Evolutionary conservation across 345 rosid species (phyloP), one percentile per base, ranked within the genome.

Genomic region (rapeseed (Brassica napus)): DNA sequence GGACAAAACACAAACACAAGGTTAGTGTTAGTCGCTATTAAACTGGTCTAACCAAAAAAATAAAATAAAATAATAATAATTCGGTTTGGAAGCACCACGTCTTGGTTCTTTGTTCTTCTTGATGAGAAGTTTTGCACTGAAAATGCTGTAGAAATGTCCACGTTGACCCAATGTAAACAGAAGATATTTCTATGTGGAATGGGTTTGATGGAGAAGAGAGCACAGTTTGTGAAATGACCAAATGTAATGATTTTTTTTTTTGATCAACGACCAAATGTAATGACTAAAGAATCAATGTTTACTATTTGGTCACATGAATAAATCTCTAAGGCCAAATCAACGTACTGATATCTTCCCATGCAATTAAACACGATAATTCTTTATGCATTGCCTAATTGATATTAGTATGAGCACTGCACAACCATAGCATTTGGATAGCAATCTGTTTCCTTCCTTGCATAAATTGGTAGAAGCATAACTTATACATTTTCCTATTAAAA

Each of bases 311-410:
- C 26, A 24, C 32, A 77, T 23, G 58, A 63, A 77, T 77, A 70
- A 69, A 77, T 54, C 75, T 61, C 26, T 23, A 21, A 30, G 32
- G 47, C 32, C 60, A 76, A 37, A 37, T 60, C 59, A 76, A 35
- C 8, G 26, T 61, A 61, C 35, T 61, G 35, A 16, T 12, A 60
- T 28, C 54, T 14, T 52, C 0, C 23, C 39, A 35, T 71, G 65
- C 21, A 54, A 7, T 18, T 18, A 57, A 57, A 18, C 54, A 23
- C 21, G 7, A 23, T 18, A 32, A 10, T 69, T 6, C 49, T 69
- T 70, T 32, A 57, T 55, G 65, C 64, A 71, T 15, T 32, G 44
- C 12, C 68, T 15, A 32, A 2, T n/a, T 32, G 7, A 15, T 31
- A 64, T 64, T 31, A 3, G 68, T 32, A 31, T 15, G 6, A 15